Evolutionary conservation across 169 alveolate species (phyloP), one percentile per base, ranked within the genome.

Genomic region (Theileria annulata): DNA sequence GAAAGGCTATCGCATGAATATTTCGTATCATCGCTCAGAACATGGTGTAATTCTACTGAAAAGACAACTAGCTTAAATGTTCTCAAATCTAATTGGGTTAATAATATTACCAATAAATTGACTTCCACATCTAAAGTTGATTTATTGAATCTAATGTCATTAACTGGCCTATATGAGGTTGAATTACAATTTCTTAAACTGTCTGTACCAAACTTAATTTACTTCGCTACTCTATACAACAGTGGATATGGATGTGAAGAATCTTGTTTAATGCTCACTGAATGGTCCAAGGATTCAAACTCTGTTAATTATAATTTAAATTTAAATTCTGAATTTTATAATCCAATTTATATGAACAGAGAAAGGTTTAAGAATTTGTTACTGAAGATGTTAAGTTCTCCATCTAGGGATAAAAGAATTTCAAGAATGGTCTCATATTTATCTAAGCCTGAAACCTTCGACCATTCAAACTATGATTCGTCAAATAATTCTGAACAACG

Each of bases 311-410:
- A 8, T 33, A 30, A 6, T 30, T 21, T 35, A 15, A 6, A 30
- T 6, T 3, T 47, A 35, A 67, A 67, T 0, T 25, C 75, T 28
- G 75, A 67, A 28, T 47, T 35, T 2, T 28, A 1, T 47, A 47
- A 47, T 8, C 59, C 33, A 58, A 58, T 72, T 19, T 30, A 25
- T 33, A 75, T 82, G 3, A 72, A 75, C 54, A 70, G 78, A 17
- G 70, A 59, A n/a, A 79, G 72, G 47, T 82, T 82, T 69, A 82
- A 82, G 76, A 82, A 82, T 69, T 60, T 81, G 19, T 72, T 82
- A 6, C 49, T 82, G 78, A 64, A 68, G 77, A 69, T 82, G 21
- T 75, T 82, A 21, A 68, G 17, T 33, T 66, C 74, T 19, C 64
- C 75, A 12, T 48, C 81, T 19, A 79, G 68, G 13, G 89, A 82